Base-by-base conservation (phyloP, 805 yeast species). In the Candida nitratophila region DNA sequence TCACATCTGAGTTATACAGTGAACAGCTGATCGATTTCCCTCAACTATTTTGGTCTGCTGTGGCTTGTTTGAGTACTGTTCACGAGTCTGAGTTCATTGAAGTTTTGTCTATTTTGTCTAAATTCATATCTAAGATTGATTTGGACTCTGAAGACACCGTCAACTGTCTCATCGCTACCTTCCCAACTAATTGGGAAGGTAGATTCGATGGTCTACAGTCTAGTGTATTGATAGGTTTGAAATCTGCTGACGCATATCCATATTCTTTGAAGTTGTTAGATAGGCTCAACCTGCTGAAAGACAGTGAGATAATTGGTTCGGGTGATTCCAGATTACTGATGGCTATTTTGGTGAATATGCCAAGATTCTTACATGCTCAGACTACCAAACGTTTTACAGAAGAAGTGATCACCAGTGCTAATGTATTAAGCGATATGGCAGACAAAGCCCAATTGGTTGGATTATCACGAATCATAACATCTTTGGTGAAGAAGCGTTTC, bases 141-240 rank as follows among this genome's bases (percentile, higher is more conserved):
- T 66, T 88, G 42, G 89, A 85, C 50, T 80, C 95, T 0, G 85
- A 83, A 0, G 96, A 86, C 44, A 86, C 95, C 0, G 91, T 89
- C 1, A 79, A 83, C 21, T 82, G 95, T 60, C 70, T 90, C 47
- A 77, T 86, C 16, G 76, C 93, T 0, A 85, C 93, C 0, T 93
- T 90, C 58, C 99, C 99, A 0, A 81, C 93, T 0, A 83, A 86
- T 46, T 93, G 98, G 99, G 96, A 90, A 57, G 96, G 97, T 1
- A 76, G 81, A 45, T 93, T 89, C 61, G 91, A 83, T 55, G 98
- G 98, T 0, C 67, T 93, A 7, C 96, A 89, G 54, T 81, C 76
- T 38, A 72, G 84, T 17, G 79, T 90, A 0, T 69, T 88, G 74
- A 77, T 80, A 39, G 99, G 99, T 0, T 66, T 95, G 45, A 67